Percentiles rank a stretch among this genome's conserved stretches.
Evolutionary conservation across 225 moss, liverwort and hornwort species (phyloP).

Genomic region (Straminergon stramineum): DNA sequence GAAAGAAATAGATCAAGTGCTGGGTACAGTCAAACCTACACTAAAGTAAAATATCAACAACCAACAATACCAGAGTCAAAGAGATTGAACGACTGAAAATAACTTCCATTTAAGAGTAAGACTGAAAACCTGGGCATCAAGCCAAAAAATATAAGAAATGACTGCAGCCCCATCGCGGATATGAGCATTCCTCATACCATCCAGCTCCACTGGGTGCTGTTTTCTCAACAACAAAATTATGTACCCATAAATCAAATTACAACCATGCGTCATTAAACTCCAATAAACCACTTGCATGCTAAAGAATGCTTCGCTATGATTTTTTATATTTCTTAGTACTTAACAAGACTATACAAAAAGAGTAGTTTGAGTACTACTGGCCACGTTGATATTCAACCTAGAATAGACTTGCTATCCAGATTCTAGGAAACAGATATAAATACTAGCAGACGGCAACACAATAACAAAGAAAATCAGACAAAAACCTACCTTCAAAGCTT

Average conservation of each 20-base stretch:
- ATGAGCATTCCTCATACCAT: constrained; percentile 72
- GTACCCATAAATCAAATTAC: background rate
- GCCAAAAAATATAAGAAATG: constrained; percentile 59
- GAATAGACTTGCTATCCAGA: background rate
- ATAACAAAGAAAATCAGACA: background rate
- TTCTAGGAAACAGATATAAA: background rate
- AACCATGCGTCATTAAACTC: background rate
- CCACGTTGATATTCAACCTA: background rate
- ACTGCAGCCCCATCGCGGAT: constrained; percentile 78
- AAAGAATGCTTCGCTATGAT: background rate
- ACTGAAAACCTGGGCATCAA: constrained; percentile 51
- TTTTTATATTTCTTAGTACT: background rate
- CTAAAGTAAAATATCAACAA: background rate
- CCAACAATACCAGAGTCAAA: background rate
- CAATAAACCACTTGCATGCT: background rate
- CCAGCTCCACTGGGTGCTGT: constrained; percentile 75
- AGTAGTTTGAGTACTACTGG: background rate
- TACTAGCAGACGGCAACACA: background rate
- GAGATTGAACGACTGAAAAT: background rate
- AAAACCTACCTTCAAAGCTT: constrained; percentile 62
- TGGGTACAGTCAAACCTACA: background rate
- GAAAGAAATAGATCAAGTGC: background rate
- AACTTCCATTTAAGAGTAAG: background rate
- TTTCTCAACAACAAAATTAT: background rate
- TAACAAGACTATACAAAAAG: background rate